These are phyloP conservation scores for Smithsoniella earleae DNA, from an alignment of 163 green algal genomes.

Conservation along the genomic window DNA sequence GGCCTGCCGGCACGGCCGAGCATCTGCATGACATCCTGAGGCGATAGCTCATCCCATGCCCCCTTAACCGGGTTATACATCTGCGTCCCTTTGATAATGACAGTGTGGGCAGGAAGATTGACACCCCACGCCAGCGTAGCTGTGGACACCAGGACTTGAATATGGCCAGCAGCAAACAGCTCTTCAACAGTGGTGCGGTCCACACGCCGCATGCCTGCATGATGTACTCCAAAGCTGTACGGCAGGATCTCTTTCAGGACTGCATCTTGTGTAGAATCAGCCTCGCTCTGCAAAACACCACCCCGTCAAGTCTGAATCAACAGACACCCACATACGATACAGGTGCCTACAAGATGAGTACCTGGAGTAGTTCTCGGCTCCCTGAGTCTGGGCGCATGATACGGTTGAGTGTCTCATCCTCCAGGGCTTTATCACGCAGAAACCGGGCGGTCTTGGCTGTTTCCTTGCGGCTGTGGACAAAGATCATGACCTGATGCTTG, in stretches of 20 bases:
- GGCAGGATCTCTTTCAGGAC: conserved; percentile 86
- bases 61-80: conserved; percentile 71
- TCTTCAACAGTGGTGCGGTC: conserved; percentile 93
- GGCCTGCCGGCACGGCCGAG: conserved; percentile 86
- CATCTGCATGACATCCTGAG: conserved; percentile 97
- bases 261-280: conserved; percentile 64
- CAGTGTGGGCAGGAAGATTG: conserved; percentile 93
- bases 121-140: conserved; percentile 94
- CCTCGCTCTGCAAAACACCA: conserved; percentile 56
- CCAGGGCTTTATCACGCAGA: conserved; percentile 75
- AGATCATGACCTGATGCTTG: conserved; percentile 90
- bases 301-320: no score
- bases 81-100: conserved; percentile 98
- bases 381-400: conserved; percentile 64
- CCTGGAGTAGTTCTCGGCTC: conserved; percentile 68
- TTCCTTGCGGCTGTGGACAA: conserved; percentile 96
- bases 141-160: conserved; percentile 89
- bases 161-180: conserved; percentile 86
- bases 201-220: conserved; percentile 78
- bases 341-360: background rate
- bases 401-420: conserved; percentile 73
- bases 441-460: conserved; percentile 88
- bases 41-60: conserved; percentile 69
- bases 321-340: background rate
- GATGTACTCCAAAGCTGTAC: conserved; percentile 90